Conservation (phyloP, 768 basidiomycete species). For the Dioszegia crocea region DNA sequence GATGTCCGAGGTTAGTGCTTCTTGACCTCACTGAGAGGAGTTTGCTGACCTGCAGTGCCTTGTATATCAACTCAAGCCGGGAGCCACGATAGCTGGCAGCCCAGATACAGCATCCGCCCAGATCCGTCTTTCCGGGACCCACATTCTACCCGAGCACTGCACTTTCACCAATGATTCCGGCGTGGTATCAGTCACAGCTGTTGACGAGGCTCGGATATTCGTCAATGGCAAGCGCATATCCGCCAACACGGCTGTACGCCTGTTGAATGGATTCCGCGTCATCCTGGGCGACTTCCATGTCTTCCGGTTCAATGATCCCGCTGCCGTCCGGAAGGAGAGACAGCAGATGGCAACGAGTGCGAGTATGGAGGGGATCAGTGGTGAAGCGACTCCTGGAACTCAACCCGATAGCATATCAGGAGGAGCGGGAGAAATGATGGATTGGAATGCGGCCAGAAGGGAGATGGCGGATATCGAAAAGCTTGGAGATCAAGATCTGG, state of each 20-base stretch:
- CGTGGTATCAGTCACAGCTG: constrained; percentile 72
- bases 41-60: constrained; percentile 26
- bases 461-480: constrained; percentile 92
- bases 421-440: constrained; percentile 52
- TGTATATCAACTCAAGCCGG: constrained; percentile 75
- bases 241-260: constrained; percentile 71
- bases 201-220: constrained; percentile 71
- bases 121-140: constrained; percentile 86
- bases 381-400: constrained; percentile 9
- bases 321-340: constrained; percentile 33
- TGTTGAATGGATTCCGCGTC: constrained; percentile 90
- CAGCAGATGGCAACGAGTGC: constrained; percentile 23
- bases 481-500: constrained; percentile 85
- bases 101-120: constrained; percentile 74
- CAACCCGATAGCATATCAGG: constrained; percentile 6
- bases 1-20: constrained; percentile 85
- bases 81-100: constrained; percentile 77
- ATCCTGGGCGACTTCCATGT: constrained; percentile 97
- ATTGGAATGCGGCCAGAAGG: constrained; percentile 95
- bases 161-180: constrained; percentile 81
- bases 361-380: constrained; percentile 26
- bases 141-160: constrained; percentile 89
- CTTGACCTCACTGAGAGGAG: not conserved
- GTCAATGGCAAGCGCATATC: constrained; percentile 85
- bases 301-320: constrained; percentile 72